phyloP scores from a whole-genome alignment of 1,284 basidiomycete species.

The Puccinia brachypodii region DNA sequence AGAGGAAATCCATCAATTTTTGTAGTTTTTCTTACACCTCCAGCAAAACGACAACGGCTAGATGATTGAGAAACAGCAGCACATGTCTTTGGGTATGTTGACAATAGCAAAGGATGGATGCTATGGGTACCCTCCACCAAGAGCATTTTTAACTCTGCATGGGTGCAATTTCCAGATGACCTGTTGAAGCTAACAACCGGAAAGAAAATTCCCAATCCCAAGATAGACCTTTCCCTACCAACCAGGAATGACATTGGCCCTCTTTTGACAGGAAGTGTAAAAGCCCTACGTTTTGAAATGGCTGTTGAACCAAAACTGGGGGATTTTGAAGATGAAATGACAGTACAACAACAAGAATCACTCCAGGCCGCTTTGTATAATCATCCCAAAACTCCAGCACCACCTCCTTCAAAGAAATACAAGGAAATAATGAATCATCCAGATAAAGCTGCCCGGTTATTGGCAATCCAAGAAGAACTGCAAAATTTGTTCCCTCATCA shows the following conservation, averaged over 20 bases:
- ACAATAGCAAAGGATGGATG: conserved; percentile 2
- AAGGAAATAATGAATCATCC: conserved; percentile 11
- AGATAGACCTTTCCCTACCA: background rate
- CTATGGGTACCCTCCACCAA: background rate
- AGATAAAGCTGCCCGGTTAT: background rate
- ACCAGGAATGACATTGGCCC: background rate
- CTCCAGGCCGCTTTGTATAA: background rate
- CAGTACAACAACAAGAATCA: background rate
- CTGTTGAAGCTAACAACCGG: background rate
- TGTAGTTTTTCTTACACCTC: background rate
- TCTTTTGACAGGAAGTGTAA: background rate
- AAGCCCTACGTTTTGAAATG: background rate
- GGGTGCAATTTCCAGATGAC: conserved; percentile 3
- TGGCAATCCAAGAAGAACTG: conserved; percentile 6
- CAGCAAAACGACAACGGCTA: background rate
- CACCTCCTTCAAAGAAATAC: background rate
- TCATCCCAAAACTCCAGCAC: background rate
- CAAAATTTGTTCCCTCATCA: background rate
- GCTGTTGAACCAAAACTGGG: background rate
- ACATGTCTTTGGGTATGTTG: background rate
- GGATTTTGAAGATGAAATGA: background rate
- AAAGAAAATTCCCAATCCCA: background rate
- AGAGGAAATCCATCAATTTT: no score
- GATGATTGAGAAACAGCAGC: background rate
- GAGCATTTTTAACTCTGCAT: background rate